Conservation (phyloP, 768 basidiomycete genomes). For the Mycena kentingensis region DNA sequence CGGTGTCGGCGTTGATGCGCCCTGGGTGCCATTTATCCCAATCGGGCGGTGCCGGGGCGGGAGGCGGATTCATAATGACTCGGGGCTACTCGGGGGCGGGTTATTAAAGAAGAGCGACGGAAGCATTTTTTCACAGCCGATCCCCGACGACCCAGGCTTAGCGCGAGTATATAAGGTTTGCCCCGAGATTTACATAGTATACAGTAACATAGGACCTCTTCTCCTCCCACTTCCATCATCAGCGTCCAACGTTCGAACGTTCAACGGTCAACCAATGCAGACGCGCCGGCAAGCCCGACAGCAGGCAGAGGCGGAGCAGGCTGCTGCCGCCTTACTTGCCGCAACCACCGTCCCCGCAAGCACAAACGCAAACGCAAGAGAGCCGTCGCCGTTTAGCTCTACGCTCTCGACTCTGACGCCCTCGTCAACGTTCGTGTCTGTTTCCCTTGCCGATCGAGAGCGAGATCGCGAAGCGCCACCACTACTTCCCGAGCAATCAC, state of each 20-base stretch:
- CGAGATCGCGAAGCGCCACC: too few relatives aligned
- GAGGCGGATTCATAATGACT: constrained; percentile 8
- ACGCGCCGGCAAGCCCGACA: constrained; percentile 11
- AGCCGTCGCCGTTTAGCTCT: constrained; percentile 6
- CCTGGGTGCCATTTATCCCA: constrained; percentile 2
- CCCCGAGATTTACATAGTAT: constrained; percentile 11
- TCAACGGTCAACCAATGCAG: constrained; percentile 8
- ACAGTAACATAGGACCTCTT: constrained; percentile 12
- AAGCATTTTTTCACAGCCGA: constrained; percentile 1
- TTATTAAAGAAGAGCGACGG: constrained; percentile 10
- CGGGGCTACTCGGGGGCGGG: constrained; percentile 12
- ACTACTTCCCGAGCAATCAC: neutral
- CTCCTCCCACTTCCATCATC: constrained; percentile 10
- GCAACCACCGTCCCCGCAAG: neutral
- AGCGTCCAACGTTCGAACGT: neutral
- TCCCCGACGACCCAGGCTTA: too few relatives aligned
- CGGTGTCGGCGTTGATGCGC: too few relatives aligned
- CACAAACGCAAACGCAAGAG: neutral
- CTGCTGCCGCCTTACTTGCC: constrained; percentile 1
- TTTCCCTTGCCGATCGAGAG: neutral
- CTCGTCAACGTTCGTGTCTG: constrained; percentile 8
- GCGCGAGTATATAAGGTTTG: constrained; percentile 8
- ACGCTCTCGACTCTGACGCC: constrained; percentile 18
- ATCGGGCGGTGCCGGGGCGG: constrained; percentile 4
- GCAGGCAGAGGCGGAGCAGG: neutral